Percentiles rank a stretch among this genome's conserved stretches.
Evolutionary conservation across 495 filamentous ascomycete genomes (phyloP).

Genomic region (Aspergillus sclerotioniger): DNA sequence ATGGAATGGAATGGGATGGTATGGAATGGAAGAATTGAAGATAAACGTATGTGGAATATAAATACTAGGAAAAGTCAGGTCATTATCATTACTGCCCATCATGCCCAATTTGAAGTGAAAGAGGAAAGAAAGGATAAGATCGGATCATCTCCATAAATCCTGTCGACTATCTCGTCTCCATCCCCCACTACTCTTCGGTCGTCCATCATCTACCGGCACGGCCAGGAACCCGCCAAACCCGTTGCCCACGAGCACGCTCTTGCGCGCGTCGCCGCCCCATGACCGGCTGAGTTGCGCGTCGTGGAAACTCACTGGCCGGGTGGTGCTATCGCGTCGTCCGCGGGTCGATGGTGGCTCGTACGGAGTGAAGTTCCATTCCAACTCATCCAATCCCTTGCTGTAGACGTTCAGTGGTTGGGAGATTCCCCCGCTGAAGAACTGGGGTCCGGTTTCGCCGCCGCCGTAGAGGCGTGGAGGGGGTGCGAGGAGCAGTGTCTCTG

Average conservation of each 20-base stretch:
- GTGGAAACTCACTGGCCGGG: slow-evolving; percentile 55
- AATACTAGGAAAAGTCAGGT: background rate
- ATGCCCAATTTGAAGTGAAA: too few species aligned
- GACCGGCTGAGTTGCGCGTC: slow-evolving; percentile 52
- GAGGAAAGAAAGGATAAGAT: too few species aligned
- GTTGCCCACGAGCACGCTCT: slow-evolving; percentile 67
- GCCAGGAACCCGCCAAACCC: slow-evolving; percentile 80
- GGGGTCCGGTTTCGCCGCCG: slow-evolving; percentile 31
- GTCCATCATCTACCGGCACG: slow-evolving; percentile 59
- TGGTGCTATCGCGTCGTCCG: slow-evolving; percentile 36
- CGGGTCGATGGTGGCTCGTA: slow-evolving; percentile 46
- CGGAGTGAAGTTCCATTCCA: slow-evolving; percentile 79
- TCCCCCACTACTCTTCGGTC: slow-evolving; percentile 39
- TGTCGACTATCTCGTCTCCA: slow-evolving; percentile 35
- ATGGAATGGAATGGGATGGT: too few species aligned
- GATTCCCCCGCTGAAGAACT: slow-evolving; percentile 44
- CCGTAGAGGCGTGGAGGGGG: slow-evolving; percentile 51
- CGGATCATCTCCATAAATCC: slow-evolving; percentile 45
- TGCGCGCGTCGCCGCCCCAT: slow-evolving; percentile 61
- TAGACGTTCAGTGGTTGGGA: slow-evolving; percentile 73
- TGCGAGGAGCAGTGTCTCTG: slow-evolving; percentile 68
- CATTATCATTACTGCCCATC: background rate
- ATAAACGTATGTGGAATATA: background rate
- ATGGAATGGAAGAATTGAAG: too few species aligned
- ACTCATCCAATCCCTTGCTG: slow-evolving; percentile 79